Percentiles rank a stretch among this genome's conserved stretches.
Conservation (phyloP, 345 rosid species). For the Gossypium arboreum region DNA sequence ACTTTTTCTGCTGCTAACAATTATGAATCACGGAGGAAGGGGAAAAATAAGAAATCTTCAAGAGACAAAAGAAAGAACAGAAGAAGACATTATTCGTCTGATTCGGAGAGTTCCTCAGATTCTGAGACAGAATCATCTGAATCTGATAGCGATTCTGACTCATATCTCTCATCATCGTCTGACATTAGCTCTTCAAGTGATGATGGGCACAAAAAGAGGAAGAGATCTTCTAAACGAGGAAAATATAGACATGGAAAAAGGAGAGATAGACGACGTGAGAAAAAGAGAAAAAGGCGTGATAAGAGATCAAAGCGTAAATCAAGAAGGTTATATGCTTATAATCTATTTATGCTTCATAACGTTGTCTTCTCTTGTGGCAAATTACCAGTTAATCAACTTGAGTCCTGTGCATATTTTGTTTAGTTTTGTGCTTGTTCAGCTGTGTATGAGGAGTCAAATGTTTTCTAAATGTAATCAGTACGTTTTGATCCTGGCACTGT, state of each 20-base stretch:
- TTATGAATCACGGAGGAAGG: constrained; percentile 46
- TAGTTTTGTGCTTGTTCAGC: not conserved
- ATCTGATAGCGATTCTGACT: constrained; percentile 74
- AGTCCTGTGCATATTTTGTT: not conserved
- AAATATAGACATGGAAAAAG: constrained; percentile 61
- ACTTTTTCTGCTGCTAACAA: constrained; percentile 31
- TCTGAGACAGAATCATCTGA: constrained; percentile 72
- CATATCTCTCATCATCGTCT: constrained; percentile 58
- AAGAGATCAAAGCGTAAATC: constrained; percentile 65
- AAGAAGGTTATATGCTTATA: constrained; percentile 50
- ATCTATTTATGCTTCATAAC: not conserved
- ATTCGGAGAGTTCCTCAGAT: constrained; percentile 76
- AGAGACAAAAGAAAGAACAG: constrained; percentile 71
- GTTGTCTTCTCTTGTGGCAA: not conserved
- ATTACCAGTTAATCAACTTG: not conserved
- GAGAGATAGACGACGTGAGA: constrained; percentile 72
- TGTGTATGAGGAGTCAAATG: not conserved
- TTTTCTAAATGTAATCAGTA: not conserved
- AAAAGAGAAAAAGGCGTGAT: constrained; percentile 62
- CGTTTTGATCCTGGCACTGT: not conserved
- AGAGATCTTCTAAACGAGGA: constrained; percentile 69
- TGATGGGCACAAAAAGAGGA: constrained; percentile 71
- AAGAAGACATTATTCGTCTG: constrained; percentile 68
- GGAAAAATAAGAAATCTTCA: constrained; percentile 69
- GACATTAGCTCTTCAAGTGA: constrained; percentile 83